Percentiles rank a stretch among this genome's conserved stretches.
Evolutionary conservation across 2,329 filamentous ascomycete species (phyloP).

Genomic region (Zymoseptoria pseudotritici): DNA sequence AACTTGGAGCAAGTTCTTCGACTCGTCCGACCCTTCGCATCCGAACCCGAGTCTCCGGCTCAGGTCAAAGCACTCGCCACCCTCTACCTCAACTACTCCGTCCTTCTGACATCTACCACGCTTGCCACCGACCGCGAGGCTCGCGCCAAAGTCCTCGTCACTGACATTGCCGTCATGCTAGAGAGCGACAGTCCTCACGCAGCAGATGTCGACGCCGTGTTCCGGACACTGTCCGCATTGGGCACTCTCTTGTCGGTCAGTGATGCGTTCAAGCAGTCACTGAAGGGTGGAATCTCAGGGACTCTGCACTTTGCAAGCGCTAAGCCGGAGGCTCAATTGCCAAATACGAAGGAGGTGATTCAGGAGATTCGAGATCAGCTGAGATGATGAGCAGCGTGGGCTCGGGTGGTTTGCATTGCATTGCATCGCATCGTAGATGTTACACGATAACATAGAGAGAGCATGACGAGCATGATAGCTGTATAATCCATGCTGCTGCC

Average conservation of each 20-base stretch:
- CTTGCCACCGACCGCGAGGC: constrained; percentile 26
- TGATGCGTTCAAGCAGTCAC: constrained; percentile 52
- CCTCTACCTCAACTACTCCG: constrained; percentile 74
- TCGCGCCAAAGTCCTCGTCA: constrained; percentile 25
- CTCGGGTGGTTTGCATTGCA: not conserved
- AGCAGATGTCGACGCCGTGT: constrained; percentile 74
- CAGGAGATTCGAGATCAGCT: constrained; percentile 51
- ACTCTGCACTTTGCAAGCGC: constrained; percentile 40
- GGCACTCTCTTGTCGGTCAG: constrained; percentile 66
- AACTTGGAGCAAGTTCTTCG: constrained; percentile 54
- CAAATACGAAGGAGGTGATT: constrained; percentile 52
- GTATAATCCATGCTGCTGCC: too few species aligned
- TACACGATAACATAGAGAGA: not conserved
- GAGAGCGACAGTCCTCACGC: constrained; percentile 40
- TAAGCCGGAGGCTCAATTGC: constrained; percentile 50
- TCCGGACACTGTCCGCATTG: constrained; percentile 70
- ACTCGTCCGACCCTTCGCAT: constrained; percentile 57
- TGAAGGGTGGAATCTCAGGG: constrained; percentile 50
- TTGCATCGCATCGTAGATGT: not conserved
- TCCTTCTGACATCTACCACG: constrained; percentile 51
- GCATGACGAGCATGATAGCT: too few species aligned
- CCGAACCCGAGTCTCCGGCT: constrained; percentile 49
- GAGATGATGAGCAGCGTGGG: constrained; percentile 13
- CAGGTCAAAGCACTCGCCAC: constrained; percentile 76
- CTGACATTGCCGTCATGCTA: constrained; percentile 25